Conservation (phyloP, 2,329 filamentous ascomycete genomes). For the Trichothecium sympodiale region DNA sequence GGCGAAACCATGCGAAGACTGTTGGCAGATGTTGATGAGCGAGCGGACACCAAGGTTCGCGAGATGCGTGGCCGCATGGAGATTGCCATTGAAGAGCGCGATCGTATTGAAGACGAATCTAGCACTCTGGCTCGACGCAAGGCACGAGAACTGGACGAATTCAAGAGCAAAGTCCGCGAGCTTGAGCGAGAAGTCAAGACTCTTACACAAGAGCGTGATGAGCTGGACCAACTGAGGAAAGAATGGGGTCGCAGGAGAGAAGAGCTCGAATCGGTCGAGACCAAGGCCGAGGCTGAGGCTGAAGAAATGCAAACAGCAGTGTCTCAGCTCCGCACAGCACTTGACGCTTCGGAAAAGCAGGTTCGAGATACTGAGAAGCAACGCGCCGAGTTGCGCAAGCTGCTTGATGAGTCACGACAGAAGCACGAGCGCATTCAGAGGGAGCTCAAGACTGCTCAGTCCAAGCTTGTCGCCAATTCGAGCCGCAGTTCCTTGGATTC, state of each 20-base stretch:
- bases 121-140: slow-evolving; percentile 65
- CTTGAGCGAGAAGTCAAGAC: slow-evolving; percentile 66
- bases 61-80: slow-evolving; percentile 88
- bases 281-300: slow-evolving; percentile 60
- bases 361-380: slow-evolving; percentile 76
- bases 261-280: slow-evolving; percentile 61
- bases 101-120: slow-evolving; percentile 84
- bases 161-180: slow-evolving; percentile 68
- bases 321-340: slow-evolving; percentile 62
- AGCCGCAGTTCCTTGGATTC: slow-evolving; percentile 30
- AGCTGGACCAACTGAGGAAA: slow-evolving; percentile 60
- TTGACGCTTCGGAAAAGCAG: slow-evolving; percentile 82
- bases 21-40: slow-evolving; percentile 73
- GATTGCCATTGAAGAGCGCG: slow-evolving; percentile 82
- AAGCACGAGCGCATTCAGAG: slow-evolving; percentile 73
- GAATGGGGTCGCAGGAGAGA: slow-evolving; percentile 65
- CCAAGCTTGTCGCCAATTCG: slow-evolving; percentile 31
- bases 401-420: slow-evolving; percentile 66
- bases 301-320: slow-evolving; percentile 68
- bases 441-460: slow-evolving; percentile 43
- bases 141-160: slow-evolving; percentile 75
- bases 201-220: slow-evolving; percentile 64
- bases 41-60: slow-evolving; percentile 69
- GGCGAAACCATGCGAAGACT: slow-evolving; percentile 89
- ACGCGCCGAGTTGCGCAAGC: slow-evolving; percentile 59